Evolutionary conservation across 2,329 filamentous ascomycete species (phyloP), one percentile per base, ranked within the genome.

Genomic region (Esteya vermicola): DNA sequence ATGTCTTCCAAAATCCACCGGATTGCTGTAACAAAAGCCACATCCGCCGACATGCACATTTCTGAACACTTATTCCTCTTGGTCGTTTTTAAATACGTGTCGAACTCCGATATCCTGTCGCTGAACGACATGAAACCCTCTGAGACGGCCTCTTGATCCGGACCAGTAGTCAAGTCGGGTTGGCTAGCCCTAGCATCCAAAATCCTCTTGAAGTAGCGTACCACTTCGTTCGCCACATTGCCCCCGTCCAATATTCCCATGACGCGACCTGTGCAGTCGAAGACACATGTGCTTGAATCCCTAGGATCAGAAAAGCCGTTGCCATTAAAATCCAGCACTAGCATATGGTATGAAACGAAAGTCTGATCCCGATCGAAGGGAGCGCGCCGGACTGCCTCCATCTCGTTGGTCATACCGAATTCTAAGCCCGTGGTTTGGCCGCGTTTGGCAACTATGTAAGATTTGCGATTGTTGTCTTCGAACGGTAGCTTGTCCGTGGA

Each of bases 381-480:
- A 10, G 19, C 19, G 19, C 21, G 25, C 26, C 39, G 39, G 6
- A 36, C 39, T 1, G 33, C 39, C 33, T 40, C 39, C 26, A 40
- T 40, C 8, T 32, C 19, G 33, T 36, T 40, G 2, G 33, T 40
- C 9, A 40, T 21, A 9, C 33, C 39, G 26, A 40, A 40, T 4
- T 20, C 20, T 6, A 40, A 12, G 6, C 39, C 33, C 14, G 39
- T 32, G n/a, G 14, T 20, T 12, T 32, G 39, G 27, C 39, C 39
- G 6, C 39, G 39, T 8, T 40, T 40, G 19, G 33, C 27, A 8
- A 36, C 39, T 5, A 36, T 20, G 22, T 32, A 25, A 19, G 22
- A 23, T 6, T 14, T 23, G n/a, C 28, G 30, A 10, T 19, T 4
- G 2, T 39, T 13, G 13, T 10, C 16, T 23, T 20, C 20, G n/a